Conservation (phyloP, 2,329 filamentous ascomycete species). For the Magnaporthiopsis rhizophila region DNA sequence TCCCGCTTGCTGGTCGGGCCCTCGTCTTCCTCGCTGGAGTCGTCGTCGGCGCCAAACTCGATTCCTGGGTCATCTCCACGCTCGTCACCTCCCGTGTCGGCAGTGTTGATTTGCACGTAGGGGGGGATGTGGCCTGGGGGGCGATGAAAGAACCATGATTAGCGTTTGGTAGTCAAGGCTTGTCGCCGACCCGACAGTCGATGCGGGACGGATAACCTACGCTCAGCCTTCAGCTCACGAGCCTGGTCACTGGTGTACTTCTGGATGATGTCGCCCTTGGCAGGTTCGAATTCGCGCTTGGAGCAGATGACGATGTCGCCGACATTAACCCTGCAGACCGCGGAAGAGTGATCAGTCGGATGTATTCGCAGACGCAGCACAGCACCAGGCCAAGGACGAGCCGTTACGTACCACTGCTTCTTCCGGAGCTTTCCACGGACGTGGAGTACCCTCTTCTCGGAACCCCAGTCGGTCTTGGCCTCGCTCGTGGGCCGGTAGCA, state of each 20-base stretch:
- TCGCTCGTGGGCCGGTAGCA: constrained; percentile 28
- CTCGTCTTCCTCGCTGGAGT: constrained; percentile 43
- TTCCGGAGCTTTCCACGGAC: constrained; percentile 91
- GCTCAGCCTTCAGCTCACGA: constrained; percentile 85
- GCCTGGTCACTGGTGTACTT: constrained; percentile 97
- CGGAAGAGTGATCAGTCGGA: constrained; percentile 86
- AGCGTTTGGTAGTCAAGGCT: background rate
- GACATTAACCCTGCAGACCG: constrained; percentile 60
- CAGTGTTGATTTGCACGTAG: constrained; percentile 99
- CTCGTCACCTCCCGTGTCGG: constrained; percentile 85
- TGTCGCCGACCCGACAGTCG: background rate
- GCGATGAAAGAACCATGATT: background rate
- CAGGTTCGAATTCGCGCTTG: constrained; percentile 77
- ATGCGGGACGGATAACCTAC: constrained; percentile 7
- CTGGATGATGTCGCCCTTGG: constrained; percentile 86
- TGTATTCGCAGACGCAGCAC: constrained; percentile 61
- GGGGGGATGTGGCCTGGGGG: constrained; percentile 77
- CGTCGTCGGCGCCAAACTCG: constrained; percentile 81
- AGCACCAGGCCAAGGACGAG: constrained; percentile 48
- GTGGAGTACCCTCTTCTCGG: constrained; percentile 55
- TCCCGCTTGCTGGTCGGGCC: constrained; percentile 61
- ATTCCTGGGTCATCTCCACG: constrained; percentile 95
- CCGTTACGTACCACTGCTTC: constrained; percentile 91
- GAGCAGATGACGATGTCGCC: constrained; percentile 86
- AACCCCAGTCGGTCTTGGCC: background rate